phyloP scores from a whole-genome alignment of 192 early-diverging fungal species.

The Rhizophlyctis rosea region DNA sequence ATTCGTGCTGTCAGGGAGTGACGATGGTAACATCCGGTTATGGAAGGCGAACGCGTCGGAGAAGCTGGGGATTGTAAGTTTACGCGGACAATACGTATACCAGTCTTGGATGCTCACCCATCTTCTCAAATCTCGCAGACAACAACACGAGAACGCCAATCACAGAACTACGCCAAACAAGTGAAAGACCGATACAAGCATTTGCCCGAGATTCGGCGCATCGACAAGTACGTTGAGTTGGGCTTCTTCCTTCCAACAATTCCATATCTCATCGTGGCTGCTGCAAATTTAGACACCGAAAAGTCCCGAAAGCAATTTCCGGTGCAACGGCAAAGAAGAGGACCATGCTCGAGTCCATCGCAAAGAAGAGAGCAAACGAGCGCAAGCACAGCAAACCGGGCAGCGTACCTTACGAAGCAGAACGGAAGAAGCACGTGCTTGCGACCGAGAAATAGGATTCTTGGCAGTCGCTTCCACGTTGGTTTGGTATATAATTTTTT shows the following conservation, averaged over 20 bases:
- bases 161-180: constrained; percentile 77
- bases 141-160: constrained; percentile 65
- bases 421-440: constrained; percentile 55
- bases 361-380: constrained; percentile 86
- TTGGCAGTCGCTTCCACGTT: neutral
- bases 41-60: constrained; percentile 96
- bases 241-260: too few species aligned
- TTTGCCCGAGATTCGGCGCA: constrained; percentile 85
- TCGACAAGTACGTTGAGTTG: constrained; percentile 46
- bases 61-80: constrained; percentile 65
- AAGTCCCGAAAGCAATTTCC: constrained; percentile 80
- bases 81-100: neutral
- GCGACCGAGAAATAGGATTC: constrained; percentile 35
- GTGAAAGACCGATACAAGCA: constrained; percentile 91
- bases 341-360: constrained; percentile 73
- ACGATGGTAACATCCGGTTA: constrained; percentile 95
- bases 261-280: too few species aligned
- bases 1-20: constrained; percentile 90
- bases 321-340: constrained; percentile 76
- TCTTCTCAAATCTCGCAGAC: constrained; percentile 26
- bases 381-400: constrained; percentile 78
- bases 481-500: neutral
- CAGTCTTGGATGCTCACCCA: neutral
- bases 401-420: constrained; percentile 41
- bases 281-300: constrained; percentile 70